Base-by-base conservation (phyloP, 495 filamentous ascomycete species). In the Talaromyces wortmannii region DNA sequence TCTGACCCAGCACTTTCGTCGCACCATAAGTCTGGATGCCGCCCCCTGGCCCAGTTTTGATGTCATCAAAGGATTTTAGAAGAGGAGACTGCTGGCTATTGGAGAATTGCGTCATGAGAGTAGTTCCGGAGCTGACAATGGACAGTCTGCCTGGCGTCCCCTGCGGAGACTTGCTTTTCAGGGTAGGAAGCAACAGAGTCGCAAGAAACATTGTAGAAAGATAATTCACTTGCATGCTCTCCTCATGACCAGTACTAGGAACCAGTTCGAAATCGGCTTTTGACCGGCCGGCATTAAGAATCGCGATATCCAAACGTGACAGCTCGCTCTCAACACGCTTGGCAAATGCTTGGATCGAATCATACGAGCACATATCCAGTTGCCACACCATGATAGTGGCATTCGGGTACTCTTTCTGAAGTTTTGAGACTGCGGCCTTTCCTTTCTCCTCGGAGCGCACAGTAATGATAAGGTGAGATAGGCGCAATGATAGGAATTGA, bases 211-310 rank as follows among this genome's bases (percentile, higher is more conserved):
- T 55, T 0, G 74, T 82, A 7, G 11, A n/a, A 6, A 50, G 11
- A 59, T 74, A 73, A 59, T 78, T 77, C 48, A 75, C 61, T 54
- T 77, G 74, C 7, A 77, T 6, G 7, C 30, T 58, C 53, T 67
- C 60, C 45, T 80, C 77, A 59, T 83, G 77, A 7, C 75, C 76
- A 6, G 78, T 82, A 5, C 40, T 55, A 0, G 59, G 43, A 12
- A 62, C 62, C 0, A 49, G 59, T 5, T 60, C 53, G 50, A 72
- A 77, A 6, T 56, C 59, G 3, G 65, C 15, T 15, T 65, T 65
- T n/a, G 31, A 32, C 7, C 78, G 5, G 5, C 79, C 82, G 7
- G 79, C 79, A 59, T 84, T 84, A 43, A 83, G 72, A 18, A 83
- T 68, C 12, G 66, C 74, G 7, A 78, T 69, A 55, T 84, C 76